Base-by-base conservation (phyloP, 2,329 filamentous ascomycete species). In the Akanthomyces muscarius region DNA sequence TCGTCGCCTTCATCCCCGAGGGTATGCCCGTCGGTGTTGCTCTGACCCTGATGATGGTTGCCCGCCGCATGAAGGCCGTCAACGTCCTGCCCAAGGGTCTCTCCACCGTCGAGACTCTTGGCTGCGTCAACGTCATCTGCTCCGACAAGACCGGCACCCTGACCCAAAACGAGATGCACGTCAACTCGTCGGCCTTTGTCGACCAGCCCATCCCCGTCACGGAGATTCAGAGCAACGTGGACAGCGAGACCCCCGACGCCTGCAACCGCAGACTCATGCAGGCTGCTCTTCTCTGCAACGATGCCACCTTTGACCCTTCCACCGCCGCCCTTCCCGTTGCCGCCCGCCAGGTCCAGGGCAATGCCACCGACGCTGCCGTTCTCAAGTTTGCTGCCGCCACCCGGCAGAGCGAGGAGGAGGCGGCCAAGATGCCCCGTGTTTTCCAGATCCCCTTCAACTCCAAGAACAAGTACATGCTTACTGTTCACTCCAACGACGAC, bases 391-490 rank as follows among this genome's bases (percentile, higher is more conserved):
- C 76, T 1, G 73, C 76, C 6, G 64, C 61, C 3, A 68, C 69
- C 0, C 62, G 64, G 5, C 63, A 64, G 0, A 66, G 52, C 2
- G 72, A 71, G 42, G n/a, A n/a, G 1, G 56, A 64, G 3, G 33
- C 56, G 6, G 63, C 38, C 2, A 65, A 61, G 30, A 64, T 68
- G 50, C 68, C 68, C 7, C 67, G 75, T 1, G 66, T 75, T 5
- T 78, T 77, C 48, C 73, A 80, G 56, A 73, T 81, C 5, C 77
- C 80, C 0, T 82, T 82, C 72, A 81, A 82, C 69, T 81, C 78
- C 18, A 81, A 80, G 69, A 81, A 79, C 67, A 82, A 82, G 63
- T 81, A 75, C 72, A 80, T 81, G 77, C 71, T 81, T n/a, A 78
- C 75, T 0, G 68, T 74, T n/a, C 74, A 73, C 52, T 64, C 67